Evolutionary conservation across 768 basidiomycete species (phyloP).

Genomic region (Floccularia luteovirens): DNA sequence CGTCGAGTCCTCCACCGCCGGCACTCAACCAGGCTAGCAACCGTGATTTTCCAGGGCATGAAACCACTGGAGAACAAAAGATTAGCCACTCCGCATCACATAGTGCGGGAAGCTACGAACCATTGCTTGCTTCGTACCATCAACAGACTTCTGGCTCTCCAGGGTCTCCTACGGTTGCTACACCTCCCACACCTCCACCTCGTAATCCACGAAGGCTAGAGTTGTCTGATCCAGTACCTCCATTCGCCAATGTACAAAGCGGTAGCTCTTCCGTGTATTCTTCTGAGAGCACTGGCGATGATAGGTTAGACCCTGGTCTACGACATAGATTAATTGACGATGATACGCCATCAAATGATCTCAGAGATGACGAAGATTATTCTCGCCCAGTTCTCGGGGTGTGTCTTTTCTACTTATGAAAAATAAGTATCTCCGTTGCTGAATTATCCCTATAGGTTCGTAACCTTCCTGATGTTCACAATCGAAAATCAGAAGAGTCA

Average conservation of each 20-base stretch:
- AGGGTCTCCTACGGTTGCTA: constrained; percentile 12
- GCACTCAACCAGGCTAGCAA: constrained; percentile 19
- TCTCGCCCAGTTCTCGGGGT: constrained; percentile 48
- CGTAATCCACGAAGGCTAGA: constrained; percentile 22
- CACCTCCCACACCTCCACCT: constrained; percentile 24
- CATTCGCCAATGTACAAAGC: constrained; percentile 3
- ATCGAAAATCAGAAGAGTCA: constrained; percentile 16
- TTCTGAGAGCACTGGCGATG: constrained; percentile 26
- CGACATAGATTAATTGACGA: constrained; percentile 23
- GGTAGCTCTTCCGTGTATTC: constrained; percentile 25
- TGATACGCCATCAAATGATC: constrained; percentile 18
- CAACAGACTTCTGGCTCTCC: constrained; percentile 6
- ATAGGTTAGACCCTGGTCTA: constrained; percentile 37
- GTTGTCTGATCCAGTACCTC: constrained; percentile 9
- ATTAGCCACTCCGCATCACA: constrained; percentile 12
- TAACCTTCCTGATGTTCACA: constrained; percentile 40
- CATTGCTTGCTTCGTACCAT: constrained; percentile 41
- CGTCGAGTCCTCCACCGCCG: constrained; percentile 38
- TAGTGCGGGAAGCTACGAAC: constrained; percentile 54
- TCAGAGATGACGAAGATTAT: constrained; percentile 50
- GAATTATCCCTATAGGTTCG: constrained; percentile 34
- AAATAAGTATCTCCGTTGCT: background rate
- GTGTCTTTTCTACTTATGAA: constrained; percentile 11
- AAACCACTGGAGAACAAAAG: constrained; percentile 6
- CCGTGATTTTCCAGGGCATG: constrained; percentile 17